Base-by-base conservation (phyloP, 2,329 filamentous ascomycete genomes). In the Scedosporium dehoogii region DNA sequence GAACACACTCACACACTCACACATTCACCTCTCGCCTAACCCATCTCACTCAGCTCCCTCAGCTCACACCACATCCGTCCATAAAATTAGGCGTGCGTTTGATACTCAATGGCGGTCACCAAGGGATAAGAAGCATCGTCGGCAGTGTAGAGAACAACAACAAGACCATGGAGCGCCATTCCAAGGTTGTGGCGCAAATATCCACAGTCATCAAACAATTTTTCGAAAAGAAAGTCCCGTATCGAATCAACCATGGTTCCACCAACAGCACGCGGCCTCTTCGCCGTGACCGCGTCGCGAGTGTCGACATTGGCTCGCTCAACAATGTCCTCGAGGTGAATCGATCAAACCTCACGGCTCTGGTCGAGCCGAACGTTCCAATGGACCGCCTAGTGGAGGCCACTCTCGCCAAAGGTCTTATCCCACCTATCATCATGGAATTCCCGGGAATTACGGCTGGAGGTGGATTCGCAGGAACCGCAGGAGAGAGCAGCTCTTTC, bases 391-490 rank as follows among this genome's bases (percentile, higher is more conserved):
- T 91, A 18, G 86, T 90, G 59, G 83, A 86, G 69, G 76, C 78
- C 27, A 90, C 87, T 1, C 76, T 91, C 48, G 76, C 76, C n/a
- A 77, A 88, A 69, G 85, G 84, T 27, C 79, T 90, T 3, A 79
- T 90, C 2, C 87, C 88, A 0, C 86, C 86, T 2, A 85, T 91
- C 3, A 86, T 90, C 25, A 89, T 89, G 85, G 88, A 90, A 71
- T 91, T 90, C 67, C 87, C 87, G 0, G 88, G 87, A 41, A 91
- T 91, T 72, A 91, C 88, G 0, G 85, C 84, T 1, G 88, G 88
- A 25, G 88, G 88, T 46, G 87, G 86, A 3, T 90, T 84, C 71
- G 85, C 87, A 0, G 88, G 88, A 9, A 89, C 86, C 0, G 84
- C 86, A 0, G 88, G 87, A 27, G 88, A 91, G 76, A 88, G 84